These are phyloP conservation scores for Podospora anserina DNA, from an alignment of 495 filamentous ascomycete genomes.

Conservation along the genomic window DNA sequence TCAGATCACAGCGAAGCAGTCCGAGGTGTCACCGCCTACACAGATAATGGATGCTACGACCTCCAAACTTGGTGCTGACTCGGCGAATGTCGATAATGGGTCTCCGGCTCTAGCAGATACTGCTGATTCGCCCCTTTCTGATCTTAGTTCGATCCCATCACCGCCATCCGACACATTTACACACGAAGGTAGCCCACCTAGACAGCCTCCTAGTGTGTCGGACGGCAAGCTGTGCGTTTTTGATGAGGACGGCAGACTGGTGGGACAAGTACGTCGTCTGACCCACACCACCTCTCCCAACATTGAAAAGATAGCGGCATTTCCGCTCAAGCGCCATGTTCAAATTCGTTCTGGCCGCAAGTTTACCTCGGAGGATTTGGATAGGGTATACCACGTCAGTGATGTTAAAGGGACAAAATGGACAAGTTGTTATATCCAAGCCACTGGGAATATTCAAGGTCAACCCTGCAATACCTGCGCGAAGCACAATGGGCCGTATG, in stretches of 20 bases:
- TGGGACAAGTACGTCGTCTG: neutral
- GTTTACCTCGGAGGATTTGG: constrained; percentile 27
- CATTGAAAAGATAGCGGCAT: neutral
- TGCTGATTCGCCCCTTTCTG: neutral
- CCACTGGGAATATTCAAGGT: constrained; percentile 27
- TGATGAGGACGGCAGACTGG: neutral
- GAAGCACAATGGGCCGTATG: constrained; percentile 23
- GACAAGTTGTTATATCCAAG: constrained; percentile 34
- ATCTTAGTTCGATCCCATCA: neutral
- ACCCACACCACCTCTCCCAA: neutral
- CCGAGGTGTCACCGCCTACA: too few relatives aligned
- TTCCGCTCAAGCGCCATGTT: constrained; percentile 27
- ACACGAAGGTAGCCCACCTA: neutral
- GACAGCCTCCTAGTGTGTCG: neutral
- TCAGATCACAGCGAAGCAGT: too few relatives aligned
- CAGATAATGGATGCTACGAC: neutral
- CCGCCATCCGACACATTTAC: neutral
- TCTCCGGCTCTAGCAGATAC: neutral
- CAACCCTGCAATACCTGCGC: constrained; percentile 27
- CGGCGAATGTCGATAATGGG: neutral
- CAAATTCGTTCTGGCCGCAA: constrained; percentile 27
- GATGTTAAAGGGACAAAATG: constrained; percentile 32
- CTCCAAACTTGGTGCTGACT: neutral
- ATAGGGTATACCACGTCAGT: constrained; percentile 24
- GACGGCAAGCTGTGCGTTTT: neutral